These are phyloP conservation scores for Melampsora larici-populina DNA, from an alignment of 1,284 basidiomycete species.

Conservation along the genomic window DNA sequence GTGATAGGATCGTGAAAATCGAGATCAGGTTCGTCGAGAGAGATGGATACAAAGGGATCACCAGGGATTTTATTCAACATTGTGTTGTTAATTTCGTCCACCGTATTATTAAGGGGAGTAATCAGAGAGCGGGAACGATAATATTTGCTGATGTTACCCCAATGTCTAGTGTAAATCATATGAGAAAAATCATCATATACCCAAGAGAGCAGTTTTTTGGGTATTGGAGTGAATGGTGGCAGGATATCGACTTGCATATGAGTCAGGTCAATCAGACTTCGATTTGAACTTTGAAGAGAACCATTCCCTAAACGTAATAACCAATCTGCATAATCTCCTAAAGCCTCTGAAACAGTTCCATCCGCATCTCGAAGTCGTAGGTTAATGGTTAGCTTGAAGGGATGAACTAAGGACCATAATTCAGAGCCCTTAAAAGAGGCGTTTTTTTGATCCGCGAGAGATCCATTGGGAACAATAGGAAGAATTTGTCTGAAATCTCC, in stretches of 20 bases:
- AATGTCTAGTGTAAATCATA: no score
- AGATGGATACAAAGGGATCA: neutral
- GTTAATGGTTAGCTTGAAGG: neutral
- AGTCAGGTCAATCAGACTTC: no score
- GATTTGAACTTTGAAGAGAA: neutral
- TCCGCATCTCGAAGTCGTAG: neutral
- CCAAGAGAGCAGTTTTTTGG: no score
- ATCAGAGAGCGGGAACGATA: no score
- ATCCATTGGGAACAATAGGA: neutral
- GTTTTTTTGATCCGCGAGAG: neutral
- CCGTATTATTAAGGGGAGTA: no score
- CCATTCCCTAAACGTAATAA: neutral
- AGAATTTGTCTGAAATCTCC: constrained; percentile 8
- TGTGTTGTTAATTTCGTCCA: no score
- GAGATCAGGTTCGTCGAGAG: neutral
- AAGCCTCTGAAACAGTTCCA: no score
- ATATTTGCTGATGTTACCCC: no score
- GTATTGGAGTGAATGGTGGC: no score
- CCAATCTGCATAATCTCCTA: neutral
- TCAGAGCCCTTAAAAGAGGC: neutral
- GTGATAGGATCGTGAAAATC: neutral
- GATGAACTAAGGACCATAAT: neutral
- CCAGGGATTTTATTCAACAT: no score
- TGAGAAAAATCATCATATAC: no score
- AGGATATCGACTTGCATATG: no score